Evolutionary conservation across 1,284 basidiomycete genomes (phyloP), one percentile per base, ranked within the genome.

Genomic region (Trichosporon sp.): DNA sequence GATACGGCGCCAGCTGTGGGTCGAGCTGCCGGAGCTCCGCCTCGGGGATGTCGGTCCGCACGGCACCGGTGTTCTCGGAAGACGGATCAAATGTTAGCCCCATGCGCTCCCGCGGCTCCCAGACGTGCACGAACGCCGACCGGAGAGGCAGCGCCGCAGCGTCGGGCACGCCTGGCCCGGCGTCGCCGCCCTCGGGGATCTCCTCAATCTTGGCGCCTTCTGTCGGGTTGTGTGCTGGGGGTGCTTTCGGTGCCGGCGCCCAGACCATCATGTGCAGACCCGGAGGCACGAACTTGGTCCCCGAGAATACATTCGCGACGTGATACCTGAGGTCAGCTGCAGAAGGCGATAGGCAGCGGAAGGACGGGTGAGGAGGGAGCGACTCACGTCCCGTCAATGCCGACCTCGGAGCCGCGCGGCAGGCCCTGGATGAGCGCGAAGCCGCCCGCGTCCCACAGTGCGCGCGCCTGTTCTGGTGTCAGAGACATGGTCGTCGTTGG

Each of bases 1-100:
- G 83, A 71, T 84, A 85, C 3, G 83, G 73, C 15, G 84, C 85
- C 8, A 85, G 72, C 31, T 80, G 72, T 2, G 68, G 66, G 71
- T 85, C 85, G 32, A 85, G 72, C 6, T 75, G 67, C 47, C 77
- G 74, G 25, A 85, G 76, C 66, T 83, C 81, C 13, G 83, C 84
- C 32, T 78, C 76, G 23, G 29, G 18, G 56, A 60, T 75, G 73
- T 9, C 81, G 75, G n/a, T 77, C 58, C 13, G 65, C 42, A 0
- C n/a, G 27, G 18, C 66, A 25, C 13, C 3, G 18, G 69, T 64
- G 1, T 25, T 44, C 18, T 62, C 58, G 9, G 60, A 4, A 1
- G 44, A 32, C 0, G 69, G 29, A 38, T 79, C 76, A 68, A 79
- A 81, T 8, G 34, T 31, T 3, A 83, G 64, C 0, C 77, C 73